Base-by-base conservation (phyloP, 2,329 filamentous ascomycete genomes). In the Botrytis hyacinthi region DNA sequence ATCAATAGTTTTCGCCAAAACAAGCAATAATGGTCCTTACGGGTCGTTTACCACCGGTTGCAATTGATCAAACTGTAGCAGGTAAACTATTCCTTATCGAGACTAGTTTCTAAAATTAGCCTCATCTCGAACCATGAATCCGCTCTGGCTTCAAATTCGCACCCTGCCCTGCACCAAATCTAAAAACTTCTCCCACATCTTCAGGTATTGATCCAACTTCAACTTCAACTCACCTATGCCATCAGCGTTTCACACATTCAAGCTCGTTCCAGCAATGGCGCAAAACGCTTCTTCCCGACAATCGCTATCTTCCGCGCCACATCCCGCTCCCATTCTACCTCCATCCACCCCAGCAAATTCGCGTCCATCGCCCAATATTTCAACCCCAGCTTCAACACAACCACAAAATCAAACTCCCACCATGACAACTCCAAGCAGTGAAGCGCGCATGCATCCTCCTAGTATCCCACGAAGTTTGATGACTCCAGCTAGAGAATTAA, bases 191-290 rank as follows among this genome's bases (percentile, higher is more conserved):
- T 69, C 48, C 51, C 66, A 57, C 40, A n/a, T 48, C n/a, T n/a
- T 40, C 29, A 42, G 14, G n/a, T n/a, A 37, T 46, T 35, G 29
- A 29, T 42, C 29, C 59, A 62, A 51, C 63, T 69, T 57, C n/a
- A 67, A 67, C 65, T 40, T 54, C 48, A 69, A 69, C 48, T 35
- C 46, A 73, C 66, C 26, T 63, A 73, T 73, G 79, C 76, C 76
- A 76, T 77, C 79, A 54, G 76, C 78, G 32, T 80, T 79, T 57
- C 78, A 80, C 71, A 80, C 79, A 54, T 80, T 80, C 70, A 81
- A 80, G 75, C 76, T 80, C 35, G 76, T 79, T 61, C 77, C 79
- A 76, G 80, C 79, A 78, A 77, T 79, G 70, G 74, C 78, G 35
- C 75, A 76, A 29, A 78, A 69, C 40, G 46, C 68, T 65, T 62